phyloP scores from a whole-genome alignment of 331 rosid genomes.

The Ulmus americana region DNA sequence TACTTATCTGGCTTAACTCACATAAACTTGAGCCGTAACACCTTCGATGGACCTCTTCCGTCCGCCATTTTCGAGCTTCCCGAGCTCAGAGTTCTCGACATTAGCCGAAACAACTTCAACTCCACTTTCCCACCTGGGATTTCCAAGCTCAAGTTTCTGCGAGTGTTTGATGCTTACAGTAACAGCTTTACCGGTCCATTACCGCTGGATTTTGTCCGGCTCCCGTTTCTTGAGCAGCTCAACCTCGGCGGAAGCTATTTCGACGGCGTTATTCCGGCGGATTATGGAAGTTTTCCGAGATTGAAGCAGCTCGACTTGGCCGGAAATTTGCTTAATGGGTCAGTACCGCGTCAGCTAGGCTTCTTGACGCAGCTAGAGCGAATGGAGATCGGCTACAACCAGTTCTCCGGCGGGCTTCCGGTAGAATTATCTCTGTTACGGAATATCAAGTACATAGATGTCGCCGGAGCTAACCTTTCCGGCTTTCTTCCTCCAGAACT shows the following conservation, averaged over 20 bases:
- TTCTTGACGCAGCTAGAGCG: conserved; percentile 44
- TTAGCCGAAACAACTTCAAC: conserved; percentile 65
- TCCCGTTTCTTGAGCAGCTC: conserved; percentile 58
- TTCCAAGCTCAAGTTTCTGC: conserved; percentile 63
- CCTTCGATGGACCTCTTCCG: conserved; percentile 50
- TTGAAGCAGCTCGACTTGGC: conserved; percentile 55
- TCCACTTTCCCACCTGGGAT: conserved; percentile 78
- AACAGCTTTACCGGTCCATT: conserved; percentile 73
- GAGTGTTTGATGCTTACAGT: conserved; percentile 68
- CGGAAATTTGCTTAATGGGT: conserved; percentile 67
- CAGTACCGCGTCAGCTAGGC: conserved; percentile 54
- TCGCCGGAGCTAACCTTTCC: conserved; percentile 47
- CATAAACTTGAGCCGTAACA: conserved; percentile 72
- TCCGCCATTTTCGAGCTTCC: conserved; percentile 52
- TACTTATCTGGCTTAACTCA: conserved; percentile 43
- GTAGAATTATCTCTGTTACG: conserved; percentile 35
- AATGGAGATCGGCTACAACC: conserved; percentile 81
- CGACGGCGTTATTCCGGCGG: conserved; percentile 48
- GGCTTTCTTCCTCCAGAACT: conserved; percentile 51
- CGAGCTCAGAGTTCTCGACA: conserved; percentile 59
- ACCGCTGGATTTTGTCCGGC: conserved; percentile 48
- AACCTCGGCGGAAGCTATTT: conserved; percentile 97
- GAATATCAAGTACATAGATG: conserved; percentile 62
- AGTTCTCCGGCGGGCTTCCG: conserved; percentile 59
- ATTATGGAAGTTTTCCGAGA: conserved; percentile 53